Evolutionary conservation across 768 basidiomycete genomes (phyloP).

Genomic region (Xerocomus spinulosus): DNA sequence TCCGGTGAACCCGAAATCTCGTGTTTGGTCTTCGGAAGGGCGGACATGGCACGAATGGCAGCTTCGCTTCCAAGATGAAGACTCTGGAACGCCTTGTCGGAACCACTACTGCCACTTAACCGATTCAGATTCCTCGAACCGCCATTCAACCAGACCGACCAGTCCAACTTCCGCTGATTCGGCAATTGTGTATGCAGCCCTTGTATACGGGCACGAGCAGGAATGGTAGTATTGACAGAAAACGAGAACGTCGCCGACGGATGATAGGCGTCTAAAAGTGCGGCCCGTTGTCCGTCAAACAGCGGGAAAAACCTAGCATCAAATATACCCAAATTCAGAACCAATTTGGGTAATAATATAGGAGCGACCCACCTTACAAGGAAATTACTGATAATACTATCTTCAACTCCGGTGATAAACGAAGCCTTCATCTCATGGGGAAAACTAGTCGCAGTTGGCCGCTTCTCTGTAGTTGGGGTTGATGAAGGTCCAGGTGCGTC

Average conservation of each 20-base stretch:
- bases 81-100: conserved; percentile 59
- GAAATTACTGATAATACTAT: conserved; percentile 66
- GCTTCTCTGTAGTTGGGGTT: conserved; percentile 32
- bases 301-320: conserved; percentile 72
- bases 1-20: conserved; percentile 73
- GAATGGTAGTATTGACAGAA: conserved; percentile 79
- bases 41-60: conserved; percentile 53
- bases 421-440: conserved; percentile 71
- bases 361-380: conserved; percentile 57
- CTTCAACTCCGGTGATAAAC: conserved; percentile 71
- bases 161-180: conserved; percentile 78
- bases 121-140: conserved; percentile 77
- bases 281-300: conserved; percentile 72
- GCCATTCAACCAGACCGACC: conserved; percentile 62
- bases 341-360: background rate
- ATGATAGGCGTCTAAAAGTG: conserved; percentile 71
- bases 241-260: conserved; percentile 89
- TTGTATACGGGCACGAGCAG: conserved; percentile 68
- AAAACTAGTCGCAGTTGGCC: conserved; percentile 65
- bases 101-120: conserved; percentile 54
- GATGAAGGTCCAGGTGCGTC: conserved; percentile 60
- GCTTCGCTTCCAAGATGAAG: conserved; percentile 70
- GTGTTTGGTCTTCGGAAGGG: conserved; percentile 76
- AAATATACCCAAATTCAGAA: conserved; percentile 12
- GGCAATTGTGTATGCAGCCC: conserved; percentile 68